Percentiles rank a stretch among this genome's conserved stretches.
These are phyloP conservation scores for Pseudogymnoascus pannorum DNA, from an alignment of 2,329 filamentous ascomycete genomes.

Conservation along the genomic window DNA sequence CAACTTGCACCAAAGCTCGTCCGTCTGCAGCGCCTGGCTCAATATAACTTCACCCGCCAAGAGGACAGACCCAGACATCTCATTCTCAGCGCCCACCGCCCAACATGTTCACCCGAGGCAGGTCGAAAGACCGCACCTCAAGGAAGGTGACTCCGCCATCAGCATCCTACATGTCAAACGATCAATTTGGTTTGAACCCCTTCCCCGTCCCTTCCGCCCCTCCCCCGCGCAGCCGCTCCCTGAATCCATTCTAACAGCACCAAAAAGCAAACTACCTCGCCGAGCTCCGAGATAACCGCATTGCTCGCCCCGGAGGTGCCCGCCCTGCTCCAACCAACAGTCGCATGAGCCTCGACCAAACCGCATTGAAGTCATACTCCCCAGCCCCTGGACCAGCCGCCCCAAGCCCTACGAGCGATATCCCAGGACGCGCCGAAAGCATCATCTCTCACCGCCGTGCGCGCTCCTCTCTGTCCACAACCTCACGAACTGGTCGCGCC, in stretches of 20 bases:
- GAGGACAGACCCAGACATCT: neutral
- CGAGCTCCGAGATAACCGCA: constrained; percentile 61
- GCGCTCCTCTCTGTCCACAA: constrained; percentile 24
- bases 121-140: constrained; percentile 27
- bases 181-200: constrained; percentile 54
- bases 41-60: neutral
- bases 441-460: constrained; percentile 24
- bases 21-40: neutral
- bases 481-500: constrained; percentile 25
- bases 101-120: constrained; percentile 24
- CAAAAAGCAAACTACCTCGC: constrained; percentile 60
- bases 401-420: constrained; percentile 10
- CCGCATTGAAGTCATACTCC: neutral
- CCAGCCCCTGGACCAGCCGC: constrained; percentile 1
- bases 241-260: constrained; percentile 15
- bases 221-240: constrained; percentile 7
- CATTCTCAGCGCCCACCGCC: neutral
- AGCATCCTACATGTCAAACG: constrained; percentile 57
- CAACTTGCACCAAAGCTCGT: neutral
- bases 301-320: constrained; percentile 62
- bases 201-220: constrained; percentile 14
- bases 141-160: constrained; percentile 55
- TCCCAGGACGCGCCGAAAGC: constrained; percentile 22
- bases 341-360: neutral
- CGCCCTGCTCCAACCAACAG: constrained; percentile 47